Percentiles rank a stretch among this genome's conserved stretches.
Conservation (phyloP, 1,284 basidiomycete species). For the Cronartium quercuum region DNA sequence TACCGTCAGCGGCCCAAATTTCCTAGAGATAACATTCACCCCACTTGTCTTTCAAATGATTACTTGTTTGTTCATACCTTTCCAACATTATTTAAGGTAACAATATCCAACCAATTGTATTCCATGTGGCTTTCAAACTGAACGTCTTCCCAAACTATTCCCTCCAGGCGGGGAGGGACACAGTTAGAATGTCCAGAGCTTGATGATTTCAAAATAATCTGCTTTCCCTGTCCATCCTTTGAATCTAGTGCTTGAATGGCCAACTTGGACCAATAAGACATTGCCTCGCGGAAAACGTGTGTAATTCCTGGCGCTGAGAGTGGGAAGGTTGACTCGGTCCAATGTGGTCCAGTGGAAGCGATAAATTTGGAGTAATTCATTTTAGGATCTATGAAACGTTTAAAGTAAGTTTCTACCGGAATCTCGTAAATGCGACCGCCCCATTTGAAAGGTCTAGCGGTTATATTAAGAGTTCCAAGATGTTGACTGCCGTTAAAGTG, state of each 20-base stretch:
- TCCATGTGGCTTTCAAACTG: conserved; percentile 13
- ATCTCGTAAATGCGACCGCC: conserved; percentile 20
- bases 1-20: too few species aligned
- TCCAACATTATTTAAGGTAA: conserved; percentile 16
- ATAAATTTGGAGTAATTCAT: conserved; percentile 20
- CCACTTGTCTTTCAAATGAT: too few species aligned
- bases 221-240: not conserved
- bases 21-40: too few species aligned
- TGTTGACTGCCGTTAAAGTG: too few species aligned
- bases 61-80: not conserved
- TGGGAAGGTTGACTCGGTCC: not conserved
- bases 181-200: conserved; percentile 22
- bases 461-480: too few species aligned
- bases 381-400: conserved; percentile 1
- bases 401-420: not conserved
- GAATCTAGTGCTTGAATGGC: conserved; percentile 2
- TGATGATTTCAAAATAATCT: conserved; percentile 11
- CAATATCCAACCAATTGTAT: conserved; percentile 19
- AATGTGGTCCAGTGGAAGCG: conserved; percentile 16
- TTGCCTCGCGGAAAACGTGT: conserved; percentile 8
- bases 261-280: conserved; percentile 6
- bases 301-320: conserved; percentile 8
- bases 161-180: not conserved
- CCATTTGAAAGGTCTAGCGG: too few species aligned
- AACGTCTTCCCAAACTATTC: not conserved